Conservation (phyloP, 768 basidiomycete genomes). For the Termitomyces sp. region DNA sequence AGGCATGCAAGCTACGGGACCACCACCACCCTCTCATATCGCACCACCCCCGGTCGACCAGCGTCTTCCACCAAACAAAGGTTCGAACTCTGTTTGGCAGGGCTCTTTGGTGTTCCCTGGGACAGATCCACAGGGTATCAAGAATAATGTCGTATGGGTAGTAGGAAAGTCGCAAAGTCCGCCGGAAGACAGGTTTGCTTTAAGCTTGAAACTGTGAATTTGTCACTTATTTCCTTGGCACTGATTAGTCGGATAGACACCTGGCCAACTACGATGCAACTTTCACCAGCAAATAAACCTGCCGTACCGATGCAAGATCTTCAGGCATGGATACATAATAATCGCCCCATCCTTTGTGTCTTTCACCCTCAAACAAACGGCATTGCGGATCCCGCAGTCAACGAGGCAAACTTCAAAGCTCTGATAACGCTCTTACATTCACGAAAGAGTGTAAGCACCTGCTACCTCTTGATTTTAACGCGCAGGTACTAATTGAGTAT, state of each 20-base stretch:
- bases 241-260: slow-evolving; percentile 40
- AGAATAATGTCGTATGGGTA: slow-evolving; percentile 42
- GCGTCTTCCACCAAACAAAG: background rate
- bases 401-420: slow-evolving; percentile 38
- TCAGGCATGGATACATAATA: slow-evolving; percentile 42
- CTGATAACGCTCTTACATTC: slow-evolving; percentile 38
- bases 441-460: slow-evolving; percentile 41
- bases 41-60: slow-evolving; percentile 2
- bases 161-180: slow-evolving; percentile 23
- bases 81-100: slow-evolving; percentile 35
- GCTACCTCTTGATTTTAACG: background rate
- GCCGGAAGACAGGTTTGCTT: slow-evolving; percentile 29
- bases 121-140: slow-evolving; percentile 24
- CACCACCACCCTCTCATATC: background rate
- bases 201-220: background rate
- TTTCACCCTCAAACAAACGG: slow-evolving; percentile 29
- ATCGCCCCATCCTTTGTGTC: slow-evolving; percentile 36
- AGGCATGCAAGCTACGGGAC: slow-evolving; percentile 1
- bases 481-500: background rate
- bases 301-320: slow-evolving; percentile 37
- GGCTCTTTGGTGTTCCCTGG: slow-evolving; percentile 47
- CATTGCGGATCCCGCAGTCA: slow-evolving; percentile 30
- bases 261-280: slow-evolving; percentile 46
- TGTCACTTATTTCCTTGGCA: background rate
- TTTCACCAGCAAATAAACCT: slow-evolving; percentile 38